These are phyloP conservation scores for Diutina catenulata DNA, from an alignment of 1,139 yeast genomes.

Conservation along the genomic window DNA sequence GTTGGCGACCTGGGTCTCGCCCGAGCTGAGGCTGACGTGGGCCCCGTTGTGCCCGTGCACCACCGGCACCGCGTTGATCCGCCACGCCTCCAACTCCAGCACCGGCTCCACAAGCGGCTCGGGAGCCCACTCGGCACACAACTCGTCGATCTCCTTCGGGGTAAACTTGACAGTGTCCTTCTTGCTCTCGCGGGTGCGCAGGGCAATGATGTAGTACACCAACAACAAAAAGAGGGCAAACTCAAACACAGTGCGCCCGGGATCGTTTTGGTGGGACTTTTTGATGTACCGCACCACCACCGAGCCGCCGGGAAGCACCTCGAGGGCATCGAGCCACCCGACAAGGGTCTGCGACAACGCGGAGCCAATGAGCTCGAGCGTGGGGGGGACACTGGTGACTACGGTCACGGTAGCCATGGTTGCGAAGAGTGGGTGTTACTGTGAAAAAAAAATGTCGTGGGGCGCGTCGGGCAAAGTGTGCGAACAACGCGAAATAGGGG, in stretches of 20 bases:
- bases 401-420: conserved; percentile 4
- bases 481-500: no score
- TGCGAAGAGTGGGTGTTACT: background rate
- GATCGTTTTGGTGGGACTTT: conserved; percentile 91
- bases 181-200: conserved; percentile 72
- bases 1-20: conserved; percentile 35
- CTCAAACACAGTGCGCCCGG: conserved; percentile 79
- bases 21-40: conserved; percentile 20
- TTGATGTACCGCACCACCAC: conserved; percentile 65
- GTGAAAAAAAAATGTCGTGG: no score
- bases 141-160: conserved; percentile 64
- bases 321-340: conserved; percentile 11
- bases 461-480: no score
- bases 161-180: conserved; percentile 57
- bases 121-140: conserved; percentile 87
- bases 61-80: conserved; percentile 29
- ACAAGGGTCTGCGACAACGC: conserved; percentile 4
- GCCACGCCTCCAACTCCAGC: conserved; percentile 45
- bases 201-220: conserved; percentile 67
- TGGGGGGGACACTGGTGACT: conserved; percentile 2
- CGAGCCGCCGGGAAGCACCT: conserved; percentile 68
- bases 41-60: conserved; percentile 40
- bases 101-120: conserved; percentile 60
- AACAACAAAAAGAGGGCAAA: conserved; percentile 73
- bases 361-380: conserved; percentile 4